Conservation (phyloP, 2,329 filamentous ascomycete genomes). For the Trichoderma hamatum region DNA sequence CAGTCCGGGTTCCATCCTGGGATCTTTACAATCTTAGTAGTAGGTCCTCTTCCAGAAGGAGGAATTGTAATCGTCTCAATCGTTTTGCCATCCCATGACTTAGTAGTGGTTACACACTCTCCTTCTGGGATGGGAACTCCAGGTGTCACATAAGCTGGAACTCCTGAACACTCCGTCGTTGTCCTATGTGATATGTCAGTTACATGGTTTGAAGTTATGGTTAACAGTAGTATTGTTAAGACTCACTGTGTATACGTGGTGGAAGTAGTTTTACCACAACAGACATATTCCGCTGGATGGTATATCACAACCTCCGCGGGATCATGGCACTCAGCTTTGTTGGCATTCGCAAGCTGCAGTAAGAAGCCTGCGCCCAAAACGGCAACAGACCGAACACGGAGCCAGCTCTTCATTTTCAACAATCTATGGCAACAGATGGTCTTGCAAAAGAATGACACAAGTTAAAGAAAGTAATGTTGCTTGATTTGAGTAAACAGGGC, state of each 20-base stretch:
- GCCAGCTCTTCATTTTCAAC: not conserved
- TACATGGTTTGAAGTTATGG: not conserved
- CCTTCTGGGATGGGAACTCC: not conserved
- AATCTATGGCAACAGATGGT: not conserved
- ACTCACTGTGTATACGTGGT: not conserved
- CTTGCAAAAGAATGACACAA: not conserved
- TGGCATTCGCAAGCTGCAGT: not conserved
- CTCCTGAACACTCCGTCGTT: not conserved
- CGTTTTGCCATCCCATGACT: not conserved
- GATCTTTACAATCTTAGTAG: not conserved
- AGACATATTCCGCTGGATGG: not conserved
- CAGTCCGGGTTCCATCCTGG: not conserved
- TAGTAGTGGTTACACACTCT: slow-evolving; percentile 3
- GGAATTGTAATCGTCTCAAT: not conserved
- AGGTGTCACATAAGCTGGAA: not conserved
- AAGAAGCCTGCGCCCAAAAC: not conserved
- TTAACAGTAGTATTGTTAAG: not conserved
- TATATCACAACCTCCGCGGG: not conserved
- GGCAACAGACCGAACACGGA: not conserved
- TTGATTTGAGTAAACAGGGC: not conserved
- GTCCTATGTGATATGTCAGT: not conserved
- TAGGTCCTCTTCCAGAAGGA: not conserved
- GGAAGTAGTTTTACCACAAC: not conserved
- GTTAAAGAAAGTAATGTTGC: not conserved
- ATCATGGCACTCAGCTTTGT: not conserved